These are phyloP conservation scores for Fusarium euwallaceae DNA, from an alignment of 2,329 filamentous ascomycete genomes.

Conservation along the genomic window DNA sequence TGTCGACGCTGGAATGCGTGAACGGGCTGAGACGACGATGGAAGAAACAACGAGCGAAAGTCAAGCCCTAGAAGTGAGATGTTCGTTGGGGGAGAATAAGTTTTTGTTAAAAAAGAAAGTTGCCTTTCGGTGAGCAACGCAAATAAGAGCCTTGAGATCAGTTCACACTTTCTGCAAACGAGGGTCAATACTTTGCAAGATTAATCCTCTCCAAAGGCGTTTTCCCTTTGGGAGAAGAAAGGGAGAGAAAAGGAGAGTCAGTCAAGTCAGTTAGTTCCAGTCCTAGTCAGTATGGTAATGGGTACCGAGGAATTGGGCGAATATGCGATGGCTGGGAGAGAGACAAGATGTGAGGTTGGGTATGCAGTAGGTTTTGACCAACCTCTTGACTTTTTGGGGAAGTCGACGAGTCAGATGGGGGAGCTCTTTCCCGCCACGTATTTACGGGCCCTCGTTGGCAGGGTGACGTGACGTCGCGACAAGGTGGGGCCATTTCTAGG, in stretches of 20 bases:
- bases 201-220: slow-evolving; percentile 22
- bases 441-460: slow-evolving; percentile 43
- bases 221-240: slow-evolving; percentile 21
- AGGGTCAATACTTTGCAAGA: slow-evolving; percentile 38
- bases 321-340: slow-evolving; percentile 45
- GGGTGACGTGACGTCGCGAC: slow-evolving; percentile 41
- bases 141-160: slow-evolving; percentile 36
- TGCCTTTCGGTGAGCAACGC: slow-evolving; percentile 14
- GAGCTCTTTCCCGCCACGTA: slow-evolving; percentile 42
- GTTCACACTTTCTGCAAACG: slow-evolving; percentile 43
- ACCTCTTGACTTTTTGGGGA: slow-evolving; percentile 43
- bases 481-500: slow-evolving; percentile 15
- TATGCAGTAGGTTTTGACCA: slow-evolving; percentile 30
- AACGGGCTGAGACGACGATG: slow-evolving; percentile 34
- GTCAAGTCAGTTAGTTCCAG: slow-evolving; percentile 13
- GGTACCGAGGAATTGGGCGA: slow-evolving; percentile 30
- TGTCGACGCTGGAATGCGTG: slow-evolving; percentile 40
- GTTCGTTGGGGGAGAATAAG: slow-evolving; percentile 16
- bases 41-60: slow-evolving; percentile 43
- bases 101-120: slow-evolving; percentile 18
- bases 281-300: slow-evolving; percentile 27
- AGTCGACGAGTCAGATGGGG: slow-evolving; percentile 23
- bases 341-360: slow-evolving; percentile 19
- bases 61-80: slow-evolving; percentile 43
- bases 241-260: slow-evolving; percentile 33